These are phyloP conservation scores for Paracoccidioides brasiliensis DNA, from an alignment of 2,329 filamentous ascomycete species.

Conservation along the genomic window DNA sequence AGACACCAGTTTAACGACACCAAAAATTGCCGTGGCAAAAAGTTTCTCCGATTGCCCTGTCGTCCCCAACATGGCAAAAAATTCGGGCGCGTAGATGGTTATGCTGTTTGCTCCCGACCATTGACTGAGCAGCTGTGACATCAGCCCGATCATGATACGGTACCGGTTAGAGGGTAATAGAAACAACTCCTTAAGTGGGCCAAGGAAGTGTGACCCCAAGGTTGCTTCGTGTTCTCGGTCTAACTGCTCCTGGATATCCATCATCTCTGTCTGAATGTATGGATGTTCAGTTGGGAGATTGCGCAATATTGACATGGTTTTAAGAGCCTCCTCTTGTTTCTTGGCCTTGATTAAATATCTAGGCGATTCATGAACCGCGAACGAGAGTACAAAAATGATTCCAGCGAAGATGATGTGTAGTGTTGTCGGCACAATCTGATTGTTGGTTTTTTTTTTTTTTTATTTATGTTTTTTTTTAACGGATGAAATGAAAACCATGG, in stretches of 20 bases:
- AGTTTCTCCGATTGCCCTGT: slow-evolving; percentile 53
- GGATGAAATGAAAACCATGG: not conserved
- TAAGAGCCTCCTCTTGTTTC: slow-evolving; percentile 36
- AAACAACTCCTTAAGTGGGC: slow-evolving; percentile 27
- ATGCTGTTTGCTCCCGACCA: slow-evolving; percentile 58
- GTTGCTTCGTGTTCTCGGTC: slow-evolving; percentile 38
- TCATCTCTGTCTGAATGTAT: slow-evolving; percentile 30
- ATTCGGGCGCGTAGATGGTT: slow-evolving; percentile 59
- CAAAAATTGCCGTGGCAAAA: slow-evolving; percentile 60
- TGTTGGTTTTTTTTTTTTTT: not conserved
- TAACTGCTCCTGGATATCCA: slow-evolving; percentile 22
- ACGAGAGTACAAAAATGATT: slow-evolving; percentile 56
- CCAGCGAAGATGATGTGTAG: slow-evolving; percentile 67
- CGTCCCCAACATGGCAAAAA: slow-evolving; percentile 58
- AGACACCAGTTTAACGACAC: slow-evolving; percentile 56
- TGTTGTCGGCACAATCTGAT: slow-evolving; percentile 48
- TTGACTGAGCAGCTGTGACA: slow-evolving; percentile 56
- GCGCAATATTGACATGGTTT: slow-evolving; percentile 24
- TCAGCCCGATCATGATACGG: slow-evolving; percentile 51
- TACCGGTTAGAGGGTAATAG: slow-evolving; percentile 53
- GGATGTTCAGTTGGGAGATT: slow-evolving; percentile 30
- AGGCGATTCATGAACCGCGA: slow-evolving; percentile 57
- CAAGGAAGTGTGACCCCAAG: slow-evolving; percentile 6
- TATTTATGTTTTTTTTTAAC: not conserved
- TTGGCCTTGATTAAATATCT: slow-evolving; percentile 56